Base-by-base conservation (phyloP, 345 rosid genomes). In the Dovyalis caffra region DNA sequence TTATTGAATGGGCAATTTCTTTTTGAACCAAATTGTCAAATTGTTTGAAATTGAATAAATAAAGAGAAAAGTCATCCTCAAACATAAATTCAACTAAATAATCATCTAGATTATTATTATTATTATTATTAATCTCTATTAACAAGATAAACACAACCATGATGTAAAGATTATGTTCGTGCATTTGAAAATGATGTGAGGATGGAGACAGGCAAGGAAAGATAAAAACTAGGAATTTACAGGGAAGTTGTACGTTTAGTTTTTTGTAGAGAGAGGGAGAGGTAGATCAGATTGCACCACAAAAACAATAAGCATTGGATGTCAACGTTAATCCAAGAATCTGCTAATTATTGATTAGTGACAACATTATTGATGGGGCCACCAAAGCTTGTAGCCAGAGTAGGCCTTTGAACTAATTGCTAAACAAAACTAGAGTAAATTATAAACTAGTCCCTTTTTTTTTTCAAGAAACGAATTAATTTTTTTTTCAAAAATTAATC, bases 211-310 rank as follows among this genome's bases (percentile, higher is more conserved):
- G 15, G 53, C 29, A 26, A 40, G 56, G 31, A 14, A 32, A 66
- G 35, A 65, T 56, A 74, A 66, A 56, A 18, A 25, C 66, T 28
- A 40, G 57, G 45, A n/a, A 65, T 26, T 63, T 63, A 7, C 58
- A 53, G 9, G 58, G 58, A 11, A 51, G 23, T 2, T 53, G 26
- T 53, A 8, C 0, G 3, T 53, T 0, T 53, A 3, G 23, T 21
- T 51, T 20, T 8, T 2, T 11, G 0, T 43, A 43, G 49, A 14
- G 12, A 38, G 25, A 20, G n/a, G n/a, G 23, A 53, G 26, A 53
- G 28, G n/a, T n/a, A 8, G 0, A n/a, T 53, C 60, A 3, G n/a
- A n/a, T 21, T 53, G 10, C 60, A 0, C 23, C n/a, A 18, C 7
- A 16, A 62, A 31, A 62, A 2, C 3, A 29, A 5, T 5, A 29